Conservation (phyloP, 768 basidiomycete genomes). For the Suillus paluster region DNA sequence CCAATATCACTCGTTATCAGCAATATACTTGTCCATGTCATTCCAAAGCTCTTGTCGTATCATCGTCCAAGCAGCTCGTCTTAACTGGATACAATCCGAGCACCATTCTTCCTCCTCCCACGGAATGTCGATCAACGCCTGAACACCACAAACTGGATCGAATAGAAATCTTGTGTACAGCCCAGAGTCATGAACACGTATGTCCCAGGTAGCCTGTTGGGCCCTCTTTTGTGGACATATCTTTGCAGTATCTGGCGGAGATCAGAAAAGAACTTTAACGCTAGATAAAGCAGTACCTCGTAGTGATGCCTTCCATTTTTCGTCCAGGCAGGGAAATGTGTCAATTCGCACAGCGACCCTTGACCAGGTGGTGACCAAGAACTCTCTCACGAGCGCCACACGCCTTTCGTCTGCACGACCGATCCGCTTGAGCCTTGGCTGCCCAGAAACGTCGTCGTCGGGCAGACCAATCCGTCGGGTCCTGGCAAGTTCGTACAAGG, state of each 20-base stretch:
- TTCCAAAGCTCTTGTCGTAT: no score
- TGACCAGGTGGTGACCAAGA: constrained; percentile 25
- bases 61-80: no score
- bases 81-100: constrained; percentile 6
- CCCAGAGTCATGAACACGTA: constrained; percentile 20
- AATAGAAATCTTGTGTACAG: constrained; percentile 33
- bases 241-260: neutral
- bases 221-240: neutral
- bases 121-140: constrained; percentile 30
- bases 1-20: no score
- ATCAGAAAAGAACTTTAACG: no score
- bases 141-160: constrained; percentile 41
- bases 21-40: no score
- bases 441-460: constrained; percentile 22
- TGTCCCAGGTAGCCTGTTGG: neutral
- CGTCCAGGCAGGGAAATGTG: neutral
- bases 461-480: neutral
- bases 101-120: constrained; percentile 38
- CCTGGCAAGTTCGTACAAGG: constrained; percentile 43
- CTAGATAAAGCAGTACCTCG: no score
- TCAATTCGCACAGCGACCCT: constrained; percentile 8
- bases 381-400: constrained; percentile 23
- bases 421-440: neutral
- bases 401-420: neutral
- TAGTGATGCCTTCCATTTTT: no score